Conservation (phyloP, 2,329 filamentous ascomycete genomes). For the Epichloe elymi region DNA sequence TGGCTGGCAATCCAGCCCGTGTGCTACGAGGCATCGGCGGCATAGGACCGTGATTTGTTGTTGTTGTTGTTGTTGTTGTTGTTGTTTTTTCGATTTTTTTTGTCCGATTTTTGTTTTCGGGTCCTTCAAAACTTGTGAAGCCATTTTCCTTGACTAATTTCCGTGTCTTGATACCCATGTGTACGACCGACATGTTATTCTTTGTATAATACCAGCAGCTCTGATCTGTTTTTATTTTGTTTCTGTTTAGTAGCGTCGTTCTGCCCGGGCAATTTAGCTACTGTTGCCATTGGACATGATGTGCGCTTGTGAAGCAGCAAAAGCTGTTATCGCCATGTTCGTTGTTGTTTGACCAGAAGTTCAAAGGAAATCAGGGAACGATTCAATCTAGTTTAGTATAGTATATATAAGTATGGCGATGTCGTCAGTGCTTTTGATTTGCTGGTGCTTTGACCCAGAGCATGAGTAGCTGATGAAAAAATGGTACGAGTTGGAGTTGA, state of each 20-base stretch:
- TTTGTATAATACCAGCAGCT: constrained; percentile 9
- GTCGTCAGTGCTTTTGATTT: too few relatives aligned
- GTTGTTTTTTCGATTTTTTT: too few relatives aligned
- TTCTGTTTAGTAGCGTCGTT: neutral
- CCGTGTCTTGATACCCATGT: constrained; percentile 20
- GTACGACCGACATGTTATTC: constrained; percentile 4
- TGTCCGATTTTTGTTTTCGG: too few relatives aligned
- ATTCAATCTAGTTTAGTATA: too few relatives aligned
- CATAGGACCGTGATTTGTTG: constrained; percentile 16
- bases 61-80: too few relatives aligned
- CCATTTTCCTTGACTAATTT: constrained; percentile 2
- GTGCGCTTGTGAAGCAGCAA: neutral
- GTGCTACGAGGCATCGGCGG: constrained; percentile 32
- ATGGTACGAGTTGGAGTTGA: neutral
- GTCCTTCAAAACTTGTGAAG: neutral
- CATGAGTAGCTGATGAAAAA: neutral
- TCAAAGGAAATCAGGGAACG: too few relatives aligned
- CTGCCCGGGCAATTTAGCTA: neutral
- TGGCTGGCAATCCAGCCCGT: constrained; percentile 56
- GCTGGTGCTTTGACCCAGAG: neutral
- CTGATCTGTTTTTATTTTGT: neutral
- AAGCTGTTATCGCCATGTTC: neutral
- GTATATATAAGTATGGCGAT: too few relatives aligned
- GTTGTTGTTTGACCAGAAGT: too few relatives aligned
- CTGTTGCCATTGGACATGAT: neutral